Percentiles rank a stretch among this genome's conserved stretches.
Evolutionary conservation across 345 rosid species (phyloP).

Genomic region (Gossypium raimondii): DNA sequence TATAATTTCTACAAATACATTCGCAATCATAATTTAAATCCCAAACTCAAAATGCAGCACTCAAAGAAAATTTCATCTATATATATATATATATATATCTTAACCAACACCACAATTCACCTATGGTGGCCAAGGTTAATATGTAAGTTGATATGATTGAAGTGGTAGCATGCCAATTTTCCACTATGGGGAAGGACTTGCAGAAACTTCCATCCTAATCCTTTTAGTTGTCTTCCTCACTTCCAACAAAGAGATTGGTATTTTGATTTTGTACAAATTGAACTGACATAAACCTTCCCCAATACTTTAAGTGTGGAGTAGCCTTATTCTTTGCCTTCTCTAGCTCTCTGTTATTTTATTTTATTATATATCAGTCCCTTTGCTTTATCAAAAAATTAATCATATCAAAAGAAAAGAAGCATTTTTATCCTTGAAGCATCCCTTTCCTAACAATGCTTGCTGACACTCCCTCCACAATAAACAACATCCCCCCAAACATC

Average conservation of each 20-base stretch:
- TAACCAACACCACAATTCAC: not conserved
- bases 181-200: constrained; percentile 8
- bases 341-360: not conserved
- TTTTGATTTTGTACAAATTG: not conserved
- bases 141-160: not conserved
- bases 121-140: not conserved
- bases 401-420: not conserved
- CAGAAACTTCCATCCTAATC: not conserved
- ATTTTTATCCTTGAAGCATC: not conserved
- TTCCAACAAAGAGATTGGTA: not conserved
- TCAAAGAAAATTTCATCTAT: not conserved
- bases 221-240: not conserved
- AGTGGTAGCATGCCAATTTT: constrained; percentile 8
- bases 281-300: not conserved
- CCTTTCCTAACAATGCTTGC: constrained; percentile 16
- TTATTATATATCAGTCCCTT: not conserved
- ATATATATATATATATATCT: not conserved
- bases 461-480: constrained; percentile 19
- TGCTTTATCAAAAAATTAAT: not conserved
- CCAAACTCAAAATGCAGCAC: not conserved
- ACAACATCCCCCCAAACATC: constrained; percentile 3
- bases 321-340: not conserved
- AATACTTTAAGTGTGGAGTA: not conserved
- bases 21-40: not conserved
- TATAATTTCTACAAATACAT: not conserved